phyloP scores from a whole-genome alignment of 31 red algal genomes.

The Odonthalia washingtoniensis region DNA sequence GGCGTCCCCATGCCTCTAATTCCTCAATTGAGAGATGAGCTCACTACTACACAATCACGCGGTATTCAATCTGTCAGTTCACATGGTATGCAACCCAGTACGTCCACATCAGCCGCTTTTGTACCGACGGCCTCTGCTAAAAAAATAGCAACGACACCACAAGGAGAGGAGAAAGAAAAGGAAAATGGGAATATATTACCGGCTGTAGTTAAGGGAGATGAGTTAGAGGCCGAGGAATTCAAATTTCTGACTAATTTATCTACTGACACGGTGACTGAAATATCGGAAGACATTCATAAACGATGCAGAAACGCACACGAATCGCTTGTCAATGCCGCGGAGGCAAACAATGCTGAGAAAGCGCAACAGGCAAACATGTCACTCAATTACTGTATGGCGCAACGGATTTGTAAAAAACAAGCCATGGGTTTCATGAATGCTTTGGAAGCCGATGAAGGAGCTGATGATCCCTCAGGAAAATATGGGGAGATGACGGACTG shows the following conservation, averaged over 20 bases:
- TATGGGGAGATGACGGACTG: constrained; percentile 81
- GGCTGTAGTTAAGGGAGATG: constrained; percentile 25
- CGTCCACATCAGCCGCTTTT: background rate
- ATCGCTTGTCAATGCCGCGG: constrained; percentile 38
- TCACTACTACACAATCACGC: no score
- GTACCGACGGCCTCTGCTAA: background rate
- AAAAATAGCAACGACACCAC: no score
- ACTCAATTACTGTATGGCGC: constrained; percentile 85
- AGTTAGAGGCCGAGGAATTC: constrained; percentile 72
- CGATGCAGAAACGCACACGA: constrained; percentile 57
- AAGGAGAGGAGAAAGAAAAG: background rate
- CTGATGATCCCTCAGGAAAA: constrained; percentile 31
- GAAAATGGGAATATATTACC: background rate
- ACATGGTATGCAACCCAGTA: background rate
- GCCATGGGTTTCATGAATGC: constrained; percentile 69
- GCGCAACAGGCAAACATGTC: constrained; percentile 73
- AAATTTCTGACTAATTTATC: constrained; percentile 58
- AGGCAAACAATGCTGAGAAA: constrained; percentile 52
- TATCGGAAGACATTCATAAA: constrained; percentile 56
- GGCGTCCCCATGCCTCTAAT: background rate
- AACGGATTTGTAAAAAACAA: constrained; percentile 64
- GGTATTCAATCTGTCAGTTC: background rate
- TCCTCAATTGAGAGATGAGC: background rate
- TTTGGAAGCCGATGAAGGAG: constrained; percentile 64
- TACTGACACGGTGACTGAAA: constrained; percentile 42